Evolutionary conservation across 306 rosid genomes (phyloP).

Genomic region (Casuarina glauca): DNA sequence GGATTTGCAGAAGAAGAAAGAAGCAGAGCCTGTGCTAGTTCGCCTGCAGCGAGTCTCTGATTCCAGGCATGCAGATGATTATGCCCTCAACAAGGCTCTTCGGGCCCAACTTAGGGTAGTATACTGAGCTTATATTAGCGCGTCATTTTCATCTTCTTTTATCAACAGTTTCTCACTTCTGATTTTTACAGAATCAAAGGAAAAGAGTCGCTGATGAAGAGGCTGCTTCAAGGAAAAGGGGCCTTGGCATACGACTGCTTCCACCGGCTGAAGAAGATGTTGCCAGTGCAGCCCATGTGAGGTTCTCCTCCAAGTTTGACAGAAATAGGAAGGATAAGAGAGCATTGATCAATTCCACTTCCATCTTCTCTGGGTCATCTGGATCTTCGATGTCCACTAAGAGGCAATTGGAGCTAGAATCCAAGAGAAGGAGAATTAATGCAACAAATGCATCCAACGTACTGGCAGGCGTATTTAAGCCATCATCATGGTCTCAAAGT

Average conservation of each 20-base stretch:
- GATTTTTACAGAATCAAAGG: slow-evolving; percentile 72
- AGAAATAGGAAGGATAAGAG: slow-evolving; percentile 67
- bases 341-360: slow-evolving; percentile 59
- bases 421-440: slow-evolving; percentile 77
- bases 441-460: slow-evolving; percentile 64
- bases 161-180: neutral
- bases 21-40: slow-evolving; percentile 81
- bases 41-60: slow-evolving; percentile 81
- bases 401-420: slow-evolving; percentile 58
- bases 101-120: slow-evolving; percentile 80
- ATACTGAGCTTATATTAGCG: slow-evolving; percentile 19
- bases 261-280: slow-evolving; percentile 66
- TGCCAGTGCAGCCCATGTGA: slow-evolving; percentile 53
- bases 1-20: slow-evolving; percentile 86
- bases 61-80: slow-evolving; percentile 78
- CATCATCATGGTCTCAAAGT: slow-evolving; percentile 67
- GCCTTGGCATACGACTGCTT: slow-evolving; percentile 73
- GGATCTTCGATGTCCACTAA: slow-evolving; percentile 43
- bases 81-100: slow-evolving; percentile 63
- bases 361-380: slow-evolving; percentile 60
- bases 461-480: slow-evolving; percentile 58
- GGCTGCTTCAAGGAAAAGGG: slow-evolving; percentile 59
- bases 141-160: slow-evolving; percentile 20
- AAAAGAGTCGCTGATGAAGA: slow-evolving; percentile 91
- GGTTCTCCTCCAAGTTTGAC: slow-evolving; percentile 65